Evolutionary conservation across 768 basidiomycete genomes (phyloP).

Genomic region (Tremella yokohamensis): DNA sequence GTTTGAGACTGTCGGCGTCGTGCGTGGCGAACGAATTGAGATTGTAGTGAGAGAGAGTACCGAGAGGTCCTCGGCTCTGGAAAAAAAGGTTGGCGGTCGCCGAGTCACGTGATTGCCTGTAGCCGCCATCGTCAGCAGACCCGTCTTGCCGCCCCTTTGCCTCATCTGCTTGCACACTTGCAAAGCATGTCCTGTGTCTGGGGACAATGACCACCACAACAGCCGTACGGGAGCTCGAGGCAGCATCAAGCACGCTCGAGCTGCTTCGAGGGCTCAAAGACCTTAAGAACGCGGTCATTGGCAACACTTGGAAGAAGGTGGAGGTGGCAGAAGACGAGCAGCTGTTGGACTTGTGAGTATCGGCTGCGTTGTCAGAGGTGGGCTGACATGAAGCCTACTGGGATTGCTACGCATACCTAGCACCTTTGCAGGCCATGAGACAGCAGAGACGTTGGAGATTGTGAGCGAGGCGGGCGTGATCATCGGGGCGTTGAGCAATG

Average conservation of each 20-base stretch:
- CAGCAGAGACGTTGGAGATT: conserved; percentile 21
- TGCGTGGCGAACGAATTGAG: too few species aligned
- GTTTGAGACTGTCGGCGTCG: too few species aligned
- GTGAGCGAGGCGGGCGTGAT: conserved; percentile 45
- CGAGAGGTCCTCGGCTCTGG: too few species aligned
- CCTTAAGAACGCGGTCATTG: conserved; percentile 49
- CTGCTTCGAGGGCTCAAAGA: conserved; percentile 38
- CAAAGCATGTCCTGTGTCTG: too few species aligned
- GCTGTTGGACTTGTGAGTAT: conserved; percentile 26
- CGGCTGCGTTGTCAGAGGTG: background rate
- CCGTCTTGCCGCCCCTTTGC: background rate
- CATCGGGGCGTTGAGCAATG: conserved; percentile 45
- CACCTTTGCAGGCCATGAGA: too few species aligned
- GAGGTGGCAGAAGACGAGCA: conserved; percentile 39
- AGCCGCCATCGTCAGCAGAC: background rate
- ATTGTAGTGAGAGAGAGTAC: too few species aligned
- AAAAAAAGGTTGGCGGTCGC: too few species aligned
- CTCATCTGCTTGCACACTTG: too few species aligned
- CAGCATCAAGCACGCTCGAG: conserved; percentile 5
- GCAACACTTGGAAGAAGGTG: conserved; percentile 48
- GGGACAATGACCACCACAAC: conserved; percentile 8
- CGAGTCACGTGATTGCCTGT: too few species aligned
- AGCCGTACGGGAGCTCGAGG: conserved; percentile 4
- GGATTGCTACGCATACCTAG: too few species aligned
- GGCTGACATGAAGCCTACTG: background rate